phyloP scores from a whole-genome alignment of 345 rosid genomes.

The Crucihimalaya himalaica region DNA sequence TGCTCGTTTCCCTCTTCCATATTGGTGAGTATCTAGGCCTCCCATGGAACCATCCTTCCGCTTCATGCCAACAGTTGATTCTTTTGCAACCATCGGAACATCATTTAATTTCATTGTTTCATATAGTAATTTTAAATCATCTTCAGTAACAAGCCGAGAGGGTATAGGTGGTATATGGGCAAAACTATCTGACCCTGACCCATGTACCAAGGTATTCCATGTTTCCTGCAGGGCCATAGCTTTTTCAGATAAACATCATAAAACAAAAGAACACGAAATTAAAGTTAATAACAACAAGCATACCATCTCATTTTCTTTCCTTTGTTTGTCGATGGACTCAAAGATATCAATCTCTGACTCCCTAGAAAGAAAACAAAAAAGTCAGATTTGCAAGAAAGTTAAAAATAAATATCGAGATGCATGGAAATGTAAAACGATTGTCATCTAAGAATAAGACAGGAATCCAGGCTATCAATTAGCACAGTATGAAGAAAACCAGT shows the following conservation, averaged over 20 bases:
- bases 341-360: conserved; percentile 90
- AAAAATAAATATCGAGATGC: conserved; percentile 1
- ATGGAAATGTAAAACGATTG: conserved; percentile 1
- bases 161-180: conserved; percentile 56
- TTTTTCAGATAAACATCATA: conserved; percentile 8
- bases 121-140: conserved; percentile 70
- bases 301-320: conserved; percentile 79
- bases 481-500: not conserved
- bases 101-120: conserved; percentile 74
- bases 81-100: conserved; percentile 52
- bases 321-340: conserved; percentile 76
- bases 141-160: conserved; percentile 83
- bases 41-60: conserved; percentile 61
- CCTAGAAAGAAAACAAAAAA: conserved; percentile 45
- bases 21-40: conserved; percentile 65
- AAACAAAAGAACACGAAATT: conserved; percentile 6
- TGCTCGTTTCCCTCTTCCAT: conserved; percentile 95
- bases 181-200: conserved; percentile 47
- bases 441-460: not conserved
- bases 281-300: conserved; percentile 17
- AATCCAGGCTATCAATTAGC: not conserved
- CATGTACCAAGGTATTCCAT: conserved; percentile 64
- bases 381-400: conserved; percentile 21
- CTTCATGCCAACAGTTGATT: conserved; percentile 57
- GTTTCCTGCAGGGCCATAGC: conserved; percentile 54